Percentiles rank a stretch among this genome's conserved stretches.
Evolutionary conservation across 2,329 filamentous ascomycete genomes (phyloP).

Genomic region (Verticillium alfalfae): DNA sequence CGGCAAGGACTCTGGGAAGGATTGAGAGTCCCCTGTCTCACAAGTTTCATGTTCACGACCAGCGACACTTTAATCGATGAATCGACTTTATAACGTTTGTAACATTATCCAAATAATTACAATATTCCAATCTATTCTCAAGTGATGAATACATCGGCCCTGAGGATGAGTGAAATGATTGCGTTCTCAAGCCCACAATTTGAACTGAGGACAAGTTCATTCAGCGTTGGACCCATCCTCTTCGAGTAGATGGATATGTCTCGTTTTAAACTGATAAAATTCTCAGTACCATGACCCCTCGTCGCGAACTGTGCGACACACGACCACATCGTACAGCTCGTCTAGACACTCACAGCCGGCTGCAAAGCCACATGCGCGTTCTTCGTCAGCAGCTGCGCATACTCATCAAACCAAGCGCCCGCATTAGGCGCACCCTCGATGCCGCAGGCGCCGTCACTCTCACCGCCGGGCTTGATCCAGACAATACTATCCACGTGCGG

Average conservation of each 20-base stretch:
- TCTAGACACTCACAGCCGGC: background rate
- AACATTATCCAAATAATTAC: too few species aligned
- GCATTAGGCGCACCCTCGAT: constrained; percentile 27
- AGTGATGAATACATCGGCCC: too few species aligned
- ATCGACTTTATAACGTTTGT: too few species aligned
- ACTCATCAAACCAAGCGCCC: constrained; percentile 35
- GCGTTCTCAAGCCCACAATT: too few species aligned
- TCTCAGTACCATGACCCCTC: too few species aligned
- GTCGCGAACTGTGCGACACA: too few species aligned
- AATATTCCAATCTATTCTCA: too few species aligned
- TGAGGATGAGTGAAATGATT: too few species aligned
- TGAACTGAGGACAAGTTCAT: too few species aligned
- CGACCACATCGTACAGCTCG: background rate
- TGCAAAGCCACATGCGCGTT: constrained; percentile 21
- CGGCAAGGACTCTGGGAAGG: background rate
- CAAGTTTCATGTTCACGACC: background rate
- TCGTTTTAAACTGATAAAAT: too few species aligned
- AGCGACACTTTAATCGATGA: background rate
- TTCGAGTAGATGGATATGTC: too few species aligned
- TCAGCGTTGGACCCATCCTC: too few species aligned
- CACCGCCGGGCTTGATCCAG: constrained; percentile 39
- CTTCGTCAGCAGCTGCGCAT: constrained; percentile 31
- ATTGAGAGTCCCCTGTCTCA: background rate
- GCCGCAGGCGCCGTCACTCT: constrained; percentile 35
- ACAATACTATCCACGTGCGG: constrained; percentile 33